Base-by-base conservation (phyloP, 495 filamentous ascomycete species). In the Parmelia sp. region DNA sequence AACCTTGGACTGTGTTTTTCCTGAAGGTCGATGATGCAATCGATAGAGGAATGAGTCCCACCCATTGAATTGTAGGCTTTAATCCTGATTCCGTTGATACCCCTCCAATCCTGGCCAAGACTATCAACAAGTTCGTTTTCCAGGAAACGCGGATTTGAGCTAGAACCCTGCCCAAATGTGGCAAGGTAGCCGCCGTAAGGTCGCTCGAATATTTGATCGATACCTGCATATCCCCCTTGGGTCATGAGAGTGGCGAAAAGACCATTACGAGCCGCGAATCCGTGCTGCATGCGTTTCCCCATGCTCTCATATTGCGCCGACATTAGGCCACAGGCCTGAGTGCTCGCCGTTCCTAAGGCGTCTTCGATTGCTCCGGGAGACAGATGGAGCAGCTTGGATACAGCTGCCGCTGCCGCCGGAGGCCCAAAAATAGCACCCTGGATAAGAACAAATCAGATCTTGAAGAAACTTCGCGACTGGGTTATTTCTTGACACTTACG, bases 211-310 rank as follows among this genome's bases (percentile, higher is more conserved):
- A 80, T 74, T 47, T 78, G 74, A 60, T 78, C 75, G 53, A 82
- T 80, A 0, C 79, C 80, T 9, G 65, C 63, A 66, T 82, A 81
- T 0, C 71, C 74, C 4, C 61, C 58, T 19, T 70, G 64, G 5
- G 78, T 75, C 45, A 80, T 56, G 14, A 81, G 57, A 6, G 77
- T 74, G 0, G 61, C 76, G 36, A 81, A 71, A 2, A 80, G 72
- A 0, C 78, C 78, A 53, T 75, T 81, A 2, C 77, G 73, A 15
- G 78, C 75, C 0, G 76, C 76, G 60, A 82, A 80, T 2, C 72
- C 78, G 58, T 80, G 78, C 63, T 79, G 76, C 75, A 80, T 77
- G 8, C 75, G 71, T 64, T 79, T 82, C 3, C 77, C 71, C 61
- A 72, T 71, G 17, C 76, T 72, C 39, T 76, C 78, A 58, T 71